Evolutionary conservation across 495 filamentous ascomycete species (phyloP), one percentile per base, ranked within the genome.

Genomic region (Cetradonia linearis): DNA sequence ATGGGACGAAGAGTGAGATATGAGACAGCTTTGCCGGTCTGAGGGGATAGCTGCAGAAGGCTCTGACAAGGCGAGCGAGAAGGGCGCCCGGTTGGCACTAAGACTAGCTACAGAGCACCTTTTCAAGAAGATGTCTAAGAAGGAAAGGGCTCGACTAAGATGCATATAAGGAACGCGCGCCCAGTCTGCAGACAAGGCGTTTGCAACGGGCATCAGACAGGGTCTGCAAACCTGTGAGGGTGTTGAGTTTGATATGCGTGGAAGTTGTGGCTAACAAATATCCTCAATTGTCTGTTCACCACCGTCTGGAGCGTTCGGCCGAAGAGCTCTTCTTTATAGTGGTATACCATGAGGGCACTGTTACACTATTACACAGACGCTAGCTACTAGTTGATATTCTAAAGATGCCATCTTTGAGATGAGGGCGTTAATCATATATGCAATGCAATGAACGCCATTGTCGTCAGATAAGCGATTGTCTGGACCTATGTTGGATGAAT

Each of bases 261-360:
- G 56, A 49, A 59, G 8, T 31, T 31, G 23, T 61, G 49, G 34
- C 38, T 55, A 63, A 54, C 62, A 63, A 20, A 60, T 57, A 42
- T 63, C 71, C 67, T 78, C 76, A 11, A 76, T 66, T 61, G 71
- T 67, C 38, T 65, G 68, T 28, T 66, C 70, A 25, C 63, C 73
- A 0, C 70, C 71, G 27, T 66, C 70, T 56, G 68, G 72, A 97
- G 70, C 2, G 80, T 85, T 34, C 92, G 76, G 7, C 80, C 83
- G 74, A 96, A 96, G 56, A 95, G 67, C 74, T 97, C 92, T 25
- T n/a, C n/a, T n/a, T n/a, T n/a, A n/a, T n/a, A n/a, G n/a, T n/a
- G n/a, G n/a, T n/a, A n/a, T n/a, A n/a, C n/a, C n/a, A n/a, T n/a
- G n/a, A n/a, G n/a, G n/a, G n/a, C n/a, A n/a, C n/a, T n/a, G n/a